phyloP scores from a whole-genome alignment of 352 stramenopile species.

The Blastocystis sp. region DNA sequence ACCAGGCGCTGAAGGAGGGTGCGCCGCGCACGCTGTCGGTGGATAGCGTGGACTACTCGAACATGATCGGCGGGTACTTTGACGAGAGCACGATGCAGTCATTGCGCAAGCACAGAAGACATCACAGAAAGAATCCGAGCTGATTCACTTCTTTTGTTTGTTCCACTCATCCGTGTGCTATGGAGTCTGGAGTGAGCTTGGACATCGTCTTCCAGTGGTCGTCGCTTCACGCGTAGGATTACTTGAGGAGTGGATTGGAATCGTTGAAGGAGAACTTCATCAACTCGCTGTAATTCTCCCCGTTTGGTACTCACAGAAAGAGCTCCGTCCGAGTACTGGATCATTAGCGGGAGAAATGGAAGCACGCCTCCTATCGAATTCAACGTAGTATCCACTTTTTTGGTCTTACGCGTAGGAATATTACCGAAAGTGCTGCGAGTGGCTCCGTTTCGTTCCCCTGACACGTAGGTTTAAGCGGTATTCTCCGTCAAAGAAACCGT shows the following conservation, averaged over 20 bases:
- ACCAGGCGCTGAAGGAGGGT: slow-evolving; percentile 35
- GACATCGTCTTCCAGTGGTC: no score
- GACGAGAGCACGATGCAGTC: slow-evolving; percentile 9
- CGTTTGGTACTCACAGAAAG: not conserved
- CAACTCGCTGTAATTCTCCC: not conserved
- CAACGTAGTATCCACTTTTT: not conserved
- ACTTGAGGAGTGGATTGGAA: not conserved
- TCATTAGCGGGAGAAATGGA: not conserved
- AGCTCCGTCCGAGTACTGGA: not conserved
- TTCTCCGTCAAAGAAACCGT: not conserved
- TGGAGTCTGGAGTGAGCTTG: no score
- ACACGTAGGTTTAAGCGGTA: not conserved
- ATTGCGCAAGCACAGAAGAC: not conserved
- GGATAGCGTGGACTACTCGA: slow-evolving; percentile 69
- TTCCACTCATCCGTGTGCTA: no score
- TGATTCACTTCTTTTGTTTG: not conserved
- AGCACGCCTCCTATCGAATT: not conserved
- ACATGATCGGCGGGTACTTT: slow-evolving; percentile 21
- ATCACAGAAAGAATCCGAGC: not conserved
- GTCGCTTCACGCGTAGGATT: not conserved
- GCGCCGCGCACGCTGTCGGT: slow-evolving; percentile 60
- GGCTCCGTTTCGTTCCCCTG: not conserved
- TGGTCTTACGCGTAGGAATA: not conserved
- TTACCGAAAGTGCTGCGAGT: not conserved
- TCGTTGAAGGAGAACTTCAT: not conserved